These are phyloP conservation scores for Prosopis cineraria DNA, from an alignment of 306 rosid genomes.

Conservation along the genomic window DNA sequence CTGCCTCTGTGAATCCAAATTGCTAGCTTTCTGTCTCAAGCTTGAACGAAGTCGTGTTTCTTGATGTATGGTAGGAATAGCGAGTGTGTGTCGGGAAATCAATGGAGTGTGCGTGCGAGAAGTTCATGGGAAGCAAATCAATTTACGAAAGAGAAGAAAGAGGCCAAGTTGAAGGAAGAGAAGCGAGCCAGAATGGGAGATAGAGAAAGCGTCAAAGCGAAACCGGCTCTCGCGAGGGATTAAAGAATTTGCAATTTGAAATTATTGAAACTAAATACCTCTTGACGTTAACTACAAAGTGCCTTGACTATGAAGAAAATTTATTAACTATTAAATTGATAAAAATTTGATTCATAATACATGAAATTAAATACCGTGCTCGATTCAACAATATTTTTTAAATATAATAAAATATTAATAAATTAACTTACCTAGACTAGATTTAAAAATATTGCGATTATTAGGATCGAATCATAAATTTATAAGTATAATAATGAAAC, in stretches of 20 bases:
- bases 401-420: background rate
- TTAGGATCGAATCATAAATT: background rate
- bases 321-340: too few relatives aligned
- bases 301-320: background rate
- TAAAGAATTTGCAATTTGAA: background rate
- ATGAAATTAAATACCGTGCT: too few relatives aligned
- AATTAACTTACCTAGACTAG: too few relatives aligned
- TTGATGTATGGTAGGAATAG: background rate
- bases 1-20: background rate
- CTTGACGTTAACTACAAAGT: conserved; percentile 1
- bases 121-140: background rate
- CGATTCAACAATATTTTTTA: too few relatives aligned
- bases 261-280: background rate
- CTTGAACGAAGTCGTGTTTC: background rate
- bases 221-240: background rate
- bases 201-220: background rate
- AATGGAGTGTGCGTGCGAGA: background rate
- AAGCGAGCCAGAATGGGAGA: background rate
- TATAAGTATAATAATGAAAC: too few relatives aligned
- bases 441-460: too few relatives aligned
- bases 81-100: background rate
- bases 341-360: too few relatives aligned
- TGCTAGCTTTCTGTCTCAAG: background rate
- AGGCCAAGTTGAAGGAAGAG: background rate
- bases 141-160: background rate